phyloP scores from a whole-genome alignment of 169 alveolate species.

The Plasmodium inui region DNA sequence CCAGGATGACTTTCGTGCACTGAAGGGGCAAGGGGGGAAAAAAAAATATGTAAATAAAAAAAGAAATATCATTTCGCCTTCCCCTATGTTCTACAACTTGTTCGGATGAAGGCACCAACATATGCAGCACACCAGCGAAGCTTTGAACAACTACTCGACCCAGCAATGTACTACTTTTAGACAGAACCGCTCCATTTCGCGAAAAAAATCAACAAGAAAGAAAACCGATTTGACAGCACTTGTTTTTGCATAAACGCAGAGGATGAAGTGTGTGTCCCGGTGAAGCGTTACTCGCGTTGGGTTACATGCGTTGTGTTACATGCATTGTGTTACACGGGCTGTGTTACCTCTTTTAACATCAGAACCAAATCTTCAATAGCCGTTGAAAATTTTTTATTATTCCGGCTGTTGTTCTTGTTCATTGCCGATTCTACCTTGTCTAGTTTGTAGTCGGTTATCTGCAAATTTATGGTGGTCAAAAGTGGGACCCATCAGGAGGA shows the following conservation, averaged over 20 bases:
- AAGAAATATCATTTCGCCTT: background rate
- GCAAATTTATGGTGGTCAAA: background rate
- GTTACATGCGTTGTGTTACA: too few relatives aligned
- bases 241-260: background rate
- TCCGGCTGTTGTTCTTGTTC: constrained; percentile 30
- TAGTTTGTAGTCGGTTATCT: constrained; percentile 57
- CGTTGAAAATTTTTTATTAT: constrained; percentile 47
- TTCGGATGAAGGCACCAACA: background rate
- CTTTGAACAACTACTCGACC: background rate
- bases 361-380: constrained; percentile 66
- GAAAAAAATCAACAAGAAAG: too few relatives aligned
- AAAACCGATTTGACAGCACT: background rate
- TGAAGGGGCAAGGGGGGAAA: constrained; percentile 1
- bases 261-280: background rate
- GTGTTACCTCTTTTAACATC: constrained; percentile 73
- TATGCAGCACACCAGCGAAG: background rate
- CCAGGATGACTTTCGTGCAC: constrained; percentile 65
- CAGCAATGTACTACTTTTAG: background rate
- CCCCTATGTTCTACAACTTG: background rate
- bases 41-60: constrained; percentile 1
- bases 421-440: constrained; percentile 48
- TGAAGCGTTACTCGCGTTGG: background rate
- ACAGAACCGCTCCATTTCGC: background rate
- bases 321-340: background rate
- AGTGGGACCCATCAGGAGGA: background rate